Conservation (phyloP, 2,329 filamentous ascomycete genomes). For the Exophiala spinifera region DNA sequence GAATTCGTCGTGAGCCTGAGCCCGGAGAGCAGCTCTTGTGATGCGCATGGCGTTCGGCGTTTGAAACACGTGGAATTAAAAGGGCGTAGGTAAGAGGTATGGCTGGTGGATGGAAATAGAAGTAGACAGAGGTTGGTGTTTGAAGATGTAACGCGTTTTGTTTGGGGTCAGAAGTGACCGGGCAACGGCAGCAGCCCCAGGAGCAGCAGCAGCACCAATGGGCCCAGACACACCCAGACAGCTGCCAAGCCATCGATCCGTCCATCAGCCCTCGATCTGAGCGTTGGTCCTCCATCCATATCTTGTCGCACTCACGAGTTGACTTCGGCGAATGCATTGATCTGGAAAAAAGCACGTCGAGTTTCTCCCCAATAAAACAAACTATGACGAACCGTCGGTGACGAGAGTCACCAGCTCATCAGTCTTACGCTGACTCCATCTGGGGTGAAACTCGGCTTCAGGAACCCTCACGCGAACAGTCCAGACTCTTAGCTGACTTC, state of each 20-base stretch:
- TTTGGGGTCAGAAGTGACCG: not conserved
- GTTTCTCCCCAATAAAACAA: too few species aligned
- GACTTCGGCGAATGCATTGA: too few species aligned
- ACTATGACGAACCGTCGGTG: too few species aligned
- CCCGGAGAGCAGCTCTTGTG: conserved; percentile 29
- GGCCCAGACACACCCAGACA: too few species aligned
- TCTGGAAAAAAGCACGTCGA: too few species aligned
- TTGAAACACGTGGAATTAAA: not conserved
- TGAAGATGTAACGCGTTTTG: not conserved
- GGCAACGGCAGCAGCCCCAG: too few species aligned
- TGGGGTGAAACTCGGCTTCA: not conserved
- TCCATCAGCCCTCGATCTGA: not conserved
- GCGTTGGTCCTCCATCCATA: too few species aligned
- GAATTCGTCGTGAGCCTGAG: conserved; percentile 23
- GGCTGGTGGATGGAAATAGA: not conserved
- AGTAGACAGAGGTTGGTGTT: not conserved
- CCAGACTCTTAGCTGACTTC: not conserved
- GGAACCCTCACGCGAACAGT: not conserved
- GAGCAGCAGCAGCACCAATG: not conserved
- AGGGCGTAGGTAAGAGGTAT: not conserved
- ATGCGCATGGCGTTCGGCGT: conserved; percentile 25
- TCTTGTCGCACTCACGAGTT: too few species aligned
- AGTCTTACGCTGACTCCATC: too few species aligned
- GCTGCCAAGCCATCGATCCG: too few species aligned
- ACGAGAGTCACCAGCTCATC: too few species aligned